Conservation (phyloP, 2,329 filamentous ascomycete genomes). For the Coniochaeta sp. region DNA sequence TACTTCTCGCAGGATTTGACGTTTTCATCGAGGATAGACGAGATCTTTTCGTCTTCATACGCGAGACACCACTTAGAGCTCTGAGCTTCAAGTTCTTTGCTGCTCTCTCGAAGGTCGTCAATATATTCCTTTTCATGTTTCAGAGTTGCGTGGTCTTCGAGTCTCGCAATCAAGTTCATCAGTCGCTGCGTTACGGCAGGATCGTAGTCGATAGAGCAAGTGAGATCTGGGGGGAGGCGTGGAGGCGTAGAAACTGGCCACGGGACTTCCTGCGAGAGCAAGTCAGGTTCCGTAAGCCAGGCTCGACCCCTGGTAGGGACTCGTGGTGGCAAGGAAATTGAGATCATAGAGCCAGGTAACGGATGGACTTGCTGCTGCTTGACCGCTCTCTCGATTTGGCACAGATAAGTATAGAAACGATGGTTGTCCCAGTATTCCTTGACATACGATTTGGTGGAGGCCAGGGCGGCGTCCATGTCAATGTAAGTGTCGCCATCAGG, state of each 20-base stretch:
- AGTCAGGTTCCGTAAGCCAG: neutral
- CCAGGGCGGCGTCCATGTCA: slow-evolving; percentile 9
- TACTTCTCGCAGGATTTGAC: neutral
- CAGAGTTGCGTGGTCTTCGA: neutral
- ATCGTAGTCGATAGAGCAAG: neutral
- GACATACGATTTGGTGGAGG: slow-evolving; percentile 6
- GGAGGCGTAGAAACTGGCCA: neutral
- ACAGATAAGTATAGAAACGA: slow-evolving; percentile 15
- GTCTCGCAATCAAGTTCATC: neutral
- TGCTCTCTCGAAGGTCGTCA: slow-evolving; percentile 1
- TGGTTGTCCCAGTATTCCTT: slow-evolving; percentile 19
- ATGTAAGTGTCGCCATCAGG: slow-evolving; percentile 8
- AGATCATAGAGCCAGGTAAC: neutral
- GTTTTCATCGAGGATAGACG: neutral
- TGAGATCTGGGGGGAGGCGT: neutral
- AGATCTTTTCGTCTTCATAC: neutral
- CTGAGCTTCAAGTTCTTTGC: neutral
- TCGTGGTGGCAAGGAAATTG: neutral
- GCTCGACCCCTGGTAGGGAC: neutral
- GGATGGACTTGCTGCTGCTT: neutral
- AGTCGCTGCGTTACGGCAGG: neutral
- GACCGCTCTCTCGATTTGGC: neutral
- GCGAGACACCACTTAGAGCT: neutral
- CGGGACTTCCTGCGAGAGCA: neutral
- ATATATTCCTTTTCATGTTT: slow-evolving; percentile 5